Evolutionary conservation across 108 stramenopile genomes (phyloP), one percentile per base, ranked within the genome.

Genomic region (Parietichytrium sp.): DNA sequence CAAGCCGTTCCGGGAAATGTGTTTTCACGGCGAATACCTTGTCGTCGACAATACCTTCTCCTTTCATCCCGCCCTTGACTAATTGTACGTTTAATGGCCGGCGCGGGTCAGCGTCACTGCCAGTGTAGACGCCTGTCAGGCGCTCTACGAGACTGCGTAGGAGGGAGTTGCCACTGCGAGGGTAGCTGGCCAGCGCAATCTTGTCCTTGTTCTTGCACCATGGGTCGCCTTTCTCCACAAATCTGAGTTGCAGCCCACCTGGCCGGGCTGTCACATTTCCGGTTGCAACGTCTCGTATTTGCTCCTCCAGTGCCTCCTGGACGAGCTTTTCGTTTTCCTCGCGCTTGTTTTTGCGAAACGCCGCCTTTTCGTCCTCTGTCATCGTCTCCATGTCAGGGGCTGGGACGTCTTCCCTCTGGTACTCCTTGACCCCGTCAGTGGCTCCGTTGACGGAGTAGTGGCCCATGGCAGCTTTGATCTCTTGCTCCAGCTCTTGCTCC

Each of bases 1-100:
- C 97, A 18, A 54, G 85, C 18, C 97, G 88, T 87, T 98, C 97
- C 7, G 97, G 97, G 82, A 88, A 98, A 86, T 98, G 97, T 2
- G 96, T 95, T 82, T 98, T 98, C 47, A 96, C 94, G 78, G 94
- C 90, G 54, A 91, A 91, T 16, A 94, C 94, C 27, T 85, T 84
- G 15, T 92, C 85, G 52, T 88, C 89, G 3, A 91, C 88, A 15
- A 96, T 85, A 7, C 97, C 96, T 85, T 94, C 93, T 47, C 93
- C 95, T 3, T 92, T 92, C 31, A 94, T 85, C 83, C 91, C 85
- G 79, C 88, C 89, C 23, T 52, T 13, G 36, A 82, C 13, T 20
- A 88, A 78, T 26, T 72, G 83, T 18, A 15, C 45, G 3, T 47
- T 80, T 25, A 97, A 85, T 3, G 93, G 91, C 18, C 96, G 90